Percentiles rank a stretch among this genome's conserved stretches.
Evolutionary conservation across 2,329 filamentous ascomycete species (phyloP).

Genomic region (Nemania sp.): DNA sequence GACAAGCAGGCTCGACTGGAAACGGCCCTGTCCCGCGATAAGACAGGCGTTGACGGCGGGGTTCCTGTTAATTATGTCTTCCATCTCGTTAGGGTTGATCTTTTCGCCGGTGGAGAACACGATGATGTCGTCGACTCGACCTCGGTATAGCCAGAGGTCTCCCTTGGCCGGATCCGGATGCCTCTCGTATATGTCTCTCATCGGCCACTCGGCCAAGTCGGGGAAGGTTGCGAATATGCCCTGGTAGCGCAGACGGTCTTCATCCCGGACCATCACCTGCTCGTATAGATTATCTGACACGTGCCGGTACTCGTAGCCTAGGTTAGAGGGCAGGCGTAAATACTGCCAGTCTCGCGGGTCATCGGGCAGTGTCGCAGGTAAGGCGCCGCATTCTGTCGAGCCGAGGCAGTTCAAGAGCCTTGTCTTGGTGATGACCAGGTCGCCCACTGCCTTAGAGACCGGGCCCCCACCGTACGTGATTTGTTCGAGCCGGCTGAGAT

Average conservation of each 20-base stretch:
- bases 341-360: slow-evolving; percentile 41
- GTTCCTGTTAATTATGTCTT: slow-evolving; percentile 40
- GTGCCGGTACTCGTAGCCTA: slow-evolving; percentile 30
- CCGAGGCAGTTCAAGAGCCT: slow-evolving; percentile 38
- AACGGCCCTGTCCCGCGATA: slow-evolving; percentile 41
- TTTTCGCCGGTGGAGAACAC: slow-evolving; percentile 50
- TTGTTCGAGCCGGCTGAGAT: slow-evolving; percentile 31
- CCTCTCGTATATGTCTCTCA: slow-evolving; percentile 30
- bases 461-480: slow-evolving; percentile 40
- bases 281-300: slow-evolving; percentile 40
- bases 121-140: slow-evolving; percentile 39
- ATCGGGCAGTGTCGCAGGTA: slow-evolving; percentile 26
- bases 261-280: slow-evolving; percentile 39
- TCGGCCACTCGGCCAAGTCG: slow-evolving; percentile 27
- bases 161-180: slow-evolving; percentile 42
- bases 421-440: slow-evolving; percentile 37
- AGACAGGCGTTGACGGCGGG: slow-evolving; percentile 40
- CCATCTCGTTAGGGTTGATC: slow-evolving; percentile 47
- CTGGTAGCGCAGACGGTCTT: slow-evolving; percentile 32
- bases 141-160: slow-evolving; percentile 41
- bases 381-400: slow-evolving; percentile 39
- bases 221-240: slow-evolving; percentile 34
- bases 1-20: slow-evolving; percentile 36
- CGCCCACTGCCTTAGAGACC: slow-evolving; percentile 36
- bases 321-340: slow-evolving; percentile 36